A percentile compares a stretch with the other conserved stretches of the same genome.
phyloP scores from a whole-genome alignment of 2,329 filamentous ascomycete species.

The Hymenoscyphus repandus region DNA sequence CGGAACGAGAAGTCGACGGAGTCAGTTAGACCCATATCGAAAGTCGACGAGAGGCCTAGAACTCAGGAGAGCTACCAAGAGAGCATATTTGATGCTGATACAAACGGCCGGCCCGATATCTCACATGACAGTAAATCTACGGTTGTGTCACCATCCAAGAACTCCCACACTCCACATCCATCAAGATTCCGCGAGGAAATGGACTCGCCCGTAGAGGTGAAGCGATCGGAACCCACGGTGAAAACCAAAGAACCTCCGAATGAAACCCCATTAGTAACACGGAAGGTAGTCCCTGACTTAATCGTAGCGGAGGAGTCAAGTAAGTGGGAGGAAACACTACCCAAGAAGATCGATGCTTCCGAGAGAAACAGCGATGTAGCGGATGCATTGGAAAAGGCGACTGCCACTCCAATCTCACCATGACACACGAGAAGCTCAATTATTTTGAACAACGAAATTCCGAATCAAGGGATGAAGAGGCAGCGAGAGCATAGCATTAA shows the following conservation, averaged over 20 bases:
- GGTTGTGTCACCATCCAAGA: background rate
- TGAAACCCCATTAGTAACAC: background rate
- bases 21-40: background rate
- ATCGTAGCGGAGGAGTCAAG: slow-evolving; percentile 7
- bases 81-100: slow-evolving; percentile 31
- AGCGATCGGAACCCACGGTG: background rate
- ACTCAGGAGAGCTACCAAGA: slow-evolving; percentile 28
- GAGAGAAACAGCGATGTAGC: slow-evolving; percentile 14
- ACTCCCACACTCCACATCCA: slow-evolving; percentile 2
- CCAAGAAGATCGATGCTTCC: slow-evolving; percentile 12
- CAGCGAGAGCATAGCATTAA: background rate
- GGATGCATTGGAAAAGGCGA: slow-evolving; percentile 23
- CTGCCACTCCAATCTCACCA: slow-evolving; percentile 20
- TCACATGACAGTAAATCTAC: background rate
- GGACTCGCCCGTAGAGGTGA: slow-evolving; percentile 3
- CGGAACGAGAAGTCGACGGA: slow-evolving; percentile 13
- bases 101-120: background rate
- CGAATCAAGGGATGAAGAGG: background rate
- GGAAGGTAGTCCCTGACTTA: background rate
- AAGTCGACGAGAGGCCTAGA: slow-evolving; percentile 18
- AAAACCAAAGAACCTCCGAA: background rate
- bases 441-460: background rate
- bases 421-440: background rate
- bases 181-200: slow-evolving; percentile 17
- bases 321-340: slow-evolving; percentile 13